Conservation (phyloP, 768 basidiomycete genomes). For the Mycena rosella region DNA sequence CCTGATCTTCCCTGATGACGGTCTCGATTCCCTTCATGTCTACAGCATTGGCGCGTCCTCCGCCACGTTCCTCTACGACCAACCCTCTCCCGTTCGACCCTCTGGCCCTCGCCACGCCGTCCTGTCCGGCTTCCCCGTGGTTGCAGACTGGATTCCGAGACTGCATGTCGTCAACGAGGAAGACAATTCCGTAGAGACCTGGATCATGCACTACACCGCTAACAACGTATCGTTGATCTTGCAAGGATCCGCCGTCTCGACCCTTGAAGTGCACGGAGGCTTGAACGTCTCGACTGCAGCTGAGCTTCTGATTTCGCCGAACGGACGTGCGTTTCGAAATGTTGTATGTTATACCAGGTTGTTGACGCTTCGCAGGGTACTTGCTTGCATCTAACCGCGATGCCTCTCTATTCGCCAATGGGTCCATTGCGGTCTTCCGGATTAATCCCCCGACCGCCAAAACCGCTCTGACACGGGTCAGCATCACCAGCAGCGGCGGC, state of each 20-base stretch:
- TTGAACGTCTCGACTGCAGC: constrained; percentile 30
- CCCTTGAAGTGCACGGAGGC: constrained; percentile 18
- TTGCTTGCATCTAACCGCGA: constrained; percentile 29
- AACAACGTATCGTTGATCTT: constrained; percentile 24
- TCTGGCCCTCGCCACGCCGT: constrained; percentile 28
- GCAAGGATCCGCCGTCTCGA: constrained; percentile 30
- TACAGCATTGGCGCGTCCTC: constrained; percentile 28
- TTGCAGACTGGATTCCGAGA: constrained; percentile 20
- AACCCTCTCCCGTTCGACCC: constrained; percentile 22
- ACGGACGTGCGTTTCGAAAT: constrained; percentile 21
- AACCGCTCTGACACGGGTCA: constrained; percentile 27
- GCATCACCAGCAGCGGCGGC: constrained; percentile 29
- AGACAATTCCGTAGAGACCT: constrained; percentile 32
- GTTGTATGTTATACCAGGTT: not conserved
- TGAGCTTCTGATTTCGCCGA: constrained; percentile 27
- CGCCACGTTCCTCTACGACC: constrained; percentile 29
- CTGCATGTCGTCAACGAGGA: constrained; percentile 31
- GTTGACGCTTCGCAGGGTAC: constrained; percentile 7
- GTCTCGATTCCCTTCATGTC: constrained; percentile 28
- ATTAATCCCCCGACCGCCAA: constrained; percentile 27
- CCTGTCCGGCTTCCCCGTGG: constrained; percentile 22
- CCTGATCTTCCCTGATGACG: constrained; percentile 29
- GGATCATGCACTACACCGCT: constrained; percentile 30
- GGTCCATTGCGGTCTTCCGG: constrained; percentile 30
- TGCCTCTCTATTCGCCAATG: constrained; percentile 7